Conservation (phyloP, 140 eudicot species). For the Erigeron philadelphicus region DNA sequence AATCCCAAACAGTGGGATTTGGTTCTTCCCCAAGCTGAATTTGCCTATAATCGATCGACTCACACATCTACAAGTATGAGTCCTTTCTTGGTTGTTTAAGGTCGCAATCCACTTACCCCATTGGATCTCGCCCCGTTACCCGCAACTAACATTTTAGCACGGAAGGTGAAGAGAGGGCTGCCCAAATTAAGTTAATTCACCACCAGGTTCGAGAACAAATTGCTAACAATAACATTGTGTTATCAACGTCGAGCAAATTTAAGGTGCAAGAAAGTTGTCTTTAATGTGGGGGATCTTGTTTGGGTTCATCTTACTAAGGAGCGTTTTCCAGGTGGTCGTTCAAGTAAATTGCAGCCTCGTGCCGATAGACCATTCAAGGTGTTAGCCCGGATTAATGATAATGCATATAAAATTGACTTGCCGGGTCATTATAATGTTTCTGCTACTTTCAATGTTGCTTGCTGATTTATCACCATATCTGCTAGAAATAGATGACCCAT, state of each 20-base stretch:
- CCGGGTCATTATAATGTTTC: background rate
- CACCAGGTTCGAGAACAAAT: background rate
- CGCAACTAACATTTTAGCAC: background rate
- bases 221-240: background rate
- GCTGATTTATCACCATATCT: background rate
- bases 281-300: background rate
- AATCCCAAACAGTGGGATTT: too few relatives aligned
- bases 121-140: slow-evolving; percentile 4
- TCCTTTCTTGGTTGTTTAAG: slow-evolving; percentile 5
- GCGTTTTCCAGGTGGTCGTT: background rate
- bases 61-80: background rate
- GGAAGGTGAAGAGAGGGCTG: background rate
- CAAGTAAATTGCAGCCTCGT: background rate
- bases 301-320: too few relatives aligned
- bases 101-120: background rate
- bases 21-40: slow-evolving; percentile 9
- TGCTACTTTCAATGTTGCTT: background rate
- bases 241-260: background rate
- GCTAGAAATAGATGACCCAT: background rate
- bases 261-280: background rate
- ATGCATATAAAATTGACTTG: background rate
- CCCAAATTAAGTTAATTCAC: background rate
- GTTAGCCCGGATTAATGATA: too few relatives aligned
- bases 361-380: background rate
- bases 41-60: background rate